Base-by-base conservation (phyloP, 78 protist species). In the Dictyostelium capitatum region DNA sequence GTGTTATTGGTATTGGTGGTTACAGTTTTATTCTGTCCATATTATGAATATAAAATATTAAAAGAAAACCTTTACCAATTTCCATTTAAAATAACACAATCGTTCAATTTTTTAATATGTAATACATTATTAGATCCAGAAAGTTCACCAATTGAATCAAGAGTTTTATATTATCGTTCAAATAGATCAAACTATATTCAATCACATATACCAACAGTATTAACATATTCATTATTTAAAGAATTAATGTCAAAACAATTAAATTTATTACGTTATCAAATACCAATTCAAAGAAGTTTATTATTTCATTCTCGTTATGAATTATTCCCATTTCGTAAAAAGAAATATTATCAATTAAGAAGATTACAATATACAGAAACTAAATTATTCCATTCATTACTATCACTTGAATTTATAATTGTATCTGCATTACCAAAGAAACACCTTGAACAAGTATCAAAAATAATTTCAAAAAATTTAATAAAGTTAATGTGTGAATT, bases 301-400 rank as follows among this genome's bases (percentile, higher is more conserved):
- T 48, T 81, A 50, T 81, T 65, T 30, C 25, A 81, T 67, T 32
- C 53, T 2, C 69, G 53, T n/a, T 81, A 59, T 32, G 89, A 81
- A 48, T 14, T 81, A 17, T 53, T 65, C 28, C 79, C 79, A 73
- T 81, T 81, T 12, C 20, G 50, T n/a, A 19, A 46, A 28, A 28
- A 50, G 28, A 81, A 65, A 65, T 81, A 65, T 28, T n/a, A 65
- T 6, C 50, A 50, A 28, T n/a, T 53, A 15, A 46, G 48, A 48
- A 46, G 48, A 23, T 23, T 81, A 15, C 46, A 65, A 23, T 32
- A 48, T 8, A 23, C 70, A 6, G 64, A 28, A 65, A 14, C 77
- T n/a, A 62, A 50, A 28, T 19, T 81, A 19, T 81, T 43, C 48
- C 67, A 23, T 23, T 20, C 46, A 23, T 23, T 81, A 25, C 23